Evolutionary conservation across 1,139 yeast genomes (phyloP).

Genomic region (Yamadazyma trypodendri): DNA sequence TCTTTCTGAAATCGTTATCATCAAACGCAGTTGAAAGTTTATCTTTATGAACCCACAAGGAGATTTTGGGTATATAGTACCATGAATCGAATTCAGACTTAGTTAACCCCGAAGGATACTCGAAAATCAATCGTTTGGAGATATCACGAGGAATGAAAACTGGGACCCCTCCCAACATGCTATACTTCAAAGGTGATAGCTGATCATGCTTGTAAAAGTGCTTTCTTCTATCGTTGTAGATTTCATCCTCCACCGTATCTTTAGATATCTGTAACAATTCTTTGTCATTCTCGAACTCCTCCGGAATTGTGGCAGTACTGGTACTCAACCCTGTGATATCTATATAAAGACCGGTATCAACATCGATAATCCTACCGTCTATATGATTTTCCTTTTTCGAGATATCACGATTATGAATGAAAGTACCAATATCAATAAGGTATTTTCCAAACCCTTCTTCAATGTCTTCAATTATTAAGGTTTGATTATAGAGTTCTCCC

Average conservation of each 20-base stretch:
- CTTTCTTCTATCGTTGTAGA: conserved; percentile 34
- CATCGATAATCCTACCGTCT: conserved; percentile 34
- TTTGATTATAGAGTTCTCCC: conserved; percentile 32
- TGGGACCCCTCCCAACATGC: conserved; percentile 30
- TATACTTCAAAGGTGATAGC: conserved; percentile 31
- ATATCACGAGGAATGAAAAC: conserved; percentile 26
- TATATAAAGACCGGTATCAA: conserved; percentile 33
- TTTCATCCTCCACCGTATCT: conserved; percentile 15
- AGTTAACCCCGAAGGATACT: conserved; percentile 25
- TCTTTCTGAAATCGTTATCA: conserved; percentile 19
- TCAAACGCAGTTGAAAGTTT: conserved; percentile 20
- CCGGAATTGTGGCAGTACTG: conserved; percentile 17
- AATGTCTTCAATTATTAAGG: conserved; percentile 28
- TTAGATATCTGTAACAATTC: conserved; percentile 11
- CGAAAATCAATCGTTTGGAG: conserved; percentile 22
- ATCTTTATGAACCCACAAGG: conserved; percentile 27
- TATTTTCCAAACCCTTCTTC: conserved; percentile 29
- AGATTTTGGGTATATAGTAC: conserved; percentile 28
- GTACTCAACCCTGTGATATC: conserved; percentile 30
- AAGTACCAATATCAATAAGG: conserved; percentile 28
- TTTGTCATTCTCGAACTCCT: conserved; percentile 16
- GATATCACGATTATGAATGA: conserved; percentile 30
- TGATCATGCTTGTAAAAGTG: conserved; percentile 39
- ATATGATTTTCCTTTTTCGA: conserved; percentile 28
- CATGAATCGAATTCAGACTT: conserved; percentile 23